These are phyloP conservation scores for Arthrobotrys musiformis DNA, from an alignment of 2,329 filamentous ascomycete genomes.

Conservation along the genomic window DNA sequence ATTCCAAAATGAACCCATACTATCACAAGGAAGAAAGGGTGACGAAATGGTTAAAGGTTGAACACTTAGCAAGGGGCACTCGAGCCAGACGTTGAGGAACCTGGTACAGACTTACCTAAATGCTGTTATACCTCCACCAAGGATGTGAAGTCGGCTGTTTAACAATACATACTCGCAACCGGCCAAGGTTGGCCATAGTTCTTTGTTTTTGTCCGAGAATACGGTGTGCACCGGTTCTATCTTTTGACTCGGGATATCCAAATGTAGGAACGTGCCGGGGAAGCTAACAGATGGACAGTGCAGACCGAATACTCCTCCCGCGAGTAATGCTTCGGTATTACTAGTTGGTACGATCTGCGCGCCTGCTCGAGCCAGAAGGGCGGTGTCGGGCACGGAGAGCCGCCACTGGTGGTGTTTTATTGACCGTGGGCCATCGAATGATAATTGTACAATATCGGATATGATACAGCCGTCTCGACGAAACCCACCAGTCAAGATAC, in stretches of 20 bases:
- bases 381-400: not conserved
- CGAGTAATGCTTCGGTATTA: slow-evolving; percentile 51
- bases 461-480: slow-evolving; percentile 7
- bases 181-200: slow-evolving; percentile 6
- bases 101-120: slow-evolving; percentile 22
- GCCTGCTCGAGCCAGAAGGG: slow-evolving; percentile 61
- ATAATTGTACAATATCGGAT: slow-evolving; percentile 27
- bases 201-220: not conserved
- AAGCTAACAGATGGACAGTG: slow-evolving; percentile 29
- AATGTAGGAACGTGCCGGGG: slow-evolving; percentile 21
- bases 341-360: slow-evolving; percentile 65
- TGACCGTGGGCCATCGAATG: slow-evolving; percentile 8
- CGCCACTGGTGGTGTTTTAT: slow-evolving; percentile 10
- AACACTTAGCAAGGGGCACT: not conserved
- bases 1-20: slow-evolving; percentile 89
- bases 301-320: slow-evolving; percentile 58
- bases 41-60: not conserved
- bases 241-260: not conserved
- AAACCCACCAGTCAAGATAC: slow-evolving; percentile 35
- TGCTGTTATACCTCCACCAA: slow-evolving; percentile 45
- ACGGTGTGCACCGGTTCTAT: not conserved
- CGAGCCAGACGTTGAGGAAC: not conserved
- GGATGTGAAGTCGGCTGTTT: slow-evolving; percentile 27
- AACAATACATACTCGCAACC: slow-evolving; percentile 36
- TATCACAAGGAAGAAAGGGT: slow-evolving; percentile 76